These are phyloP conservation scores for Suhomyces anneliseae DNA, from an alignment of 1,139 yeast genomes.

Conservation along the genomic window DNA sequence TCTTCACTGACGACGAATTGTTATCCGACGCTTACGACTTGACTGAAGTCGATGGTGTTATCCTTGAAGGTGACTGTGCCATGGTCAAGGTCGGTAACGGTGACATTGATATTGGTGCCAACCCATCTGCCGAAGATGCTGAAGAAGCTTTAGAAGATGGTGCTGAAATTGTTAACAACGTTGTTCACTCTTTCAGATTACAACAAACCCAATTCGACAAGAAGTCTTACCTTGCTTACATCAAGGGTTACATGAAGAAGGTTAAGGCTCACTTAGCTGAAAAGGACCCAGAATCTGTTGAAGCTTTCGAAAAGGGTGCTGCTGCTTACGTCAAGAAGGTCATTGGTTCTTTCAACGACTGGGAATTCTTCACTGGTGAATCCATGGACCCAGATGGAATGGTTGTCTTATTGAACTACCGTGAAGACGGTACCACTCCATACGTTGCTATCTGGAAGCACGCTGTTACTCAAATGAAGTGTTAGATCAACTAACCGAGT, in stretches of 20 bases:
- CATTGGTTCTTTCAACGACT: constrained; percentile 91
- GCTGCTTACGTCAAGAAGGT: constrained; percentile 93
- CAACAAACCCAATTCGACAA: constrained; percentile 95
- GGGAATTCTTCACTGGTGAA: constrained; percentile 99
- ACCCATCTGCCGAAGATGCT: constrained; percentile 97
- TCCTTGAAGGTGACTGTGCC: constrained; percentile 95
- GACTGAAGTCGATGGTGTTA: constrained; percentile 81
- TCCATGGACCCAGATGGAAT: constrained; percentile 99
- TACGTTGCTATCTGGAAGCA: constrained; percentile 98
- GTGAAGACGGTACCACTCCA: constrained; percentile 99
- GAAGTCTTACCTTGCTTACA: constrained; percentile 93
- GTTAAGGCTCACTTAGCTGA: constrained; percentile 89
- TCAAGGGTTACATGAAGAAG: constrained; percentile 98
- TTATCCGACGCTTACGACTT: constrained; percentile 96
- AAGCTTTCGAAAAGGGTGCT: constrained; percentile 95
- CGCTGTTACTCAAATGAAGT: constrained; percentile 84
- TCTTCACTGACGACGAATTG: constrained; percentile 92
- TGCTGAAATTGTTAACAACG: constrained; percentile 91
- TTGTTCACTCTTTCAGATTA: constrained; percentile 97
- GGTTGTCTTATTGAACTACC: constrained; percentile 97
- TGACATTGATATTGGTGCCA: constrained; percentile 97
- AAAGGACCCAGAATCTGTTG: constrained; percentile 80
- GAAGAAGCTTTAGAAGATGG: constrained; percentile 81
- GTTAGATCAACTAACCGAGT: constrained; percentile 1
- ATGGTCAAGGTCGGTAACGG: constrained; percentile 87